Percentiles rank a stretch among this genome's conserved stretches.
Evolutionary conservation across 2,329 filamentous ascomycete genomes (phyloP).

Genomic region (Beauveria sp.): DNA sequence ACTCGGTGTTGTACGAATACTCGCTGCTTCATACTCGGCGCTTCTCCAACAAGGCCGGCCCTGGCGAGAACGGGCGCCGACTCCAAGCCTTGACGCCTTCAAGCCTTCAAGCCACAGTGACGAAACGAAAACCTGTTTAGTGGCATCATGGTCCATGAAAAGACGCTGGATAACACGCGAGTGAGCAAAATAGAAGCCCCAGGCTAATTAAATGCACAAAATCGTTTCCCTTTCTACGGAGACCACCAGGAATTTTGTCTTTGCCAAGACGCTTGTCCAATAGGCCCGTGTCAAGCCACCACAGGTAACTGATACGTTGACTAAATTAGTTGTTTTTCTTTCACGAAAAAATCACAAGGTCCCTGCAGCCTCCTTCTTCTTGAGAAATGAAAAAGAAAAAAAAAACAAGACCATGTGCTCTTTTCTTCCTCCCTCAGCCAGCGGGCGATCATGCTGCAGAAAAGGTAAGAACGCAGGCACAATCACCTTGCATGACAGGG

Average conservation of each 20-base stretch:
- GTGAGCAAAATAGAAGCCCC: too few relatives aligned
- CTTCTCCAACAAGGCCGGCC: background rate
- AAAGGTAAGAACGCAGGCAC: background rate
- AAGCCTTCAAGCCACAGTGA: constrained; percentile 6
- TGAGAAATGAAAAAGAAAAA: background rate
- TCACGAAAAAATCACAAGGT: background rate
- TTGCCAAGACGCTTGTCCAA: background rate
- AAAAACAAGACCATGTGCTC: background rate
- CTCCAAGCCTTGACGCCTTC: background rate
- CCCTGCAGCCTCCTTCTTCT: background rate
- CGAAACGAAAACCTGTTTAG: background rate
- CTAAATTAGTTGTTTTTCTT: background rate
- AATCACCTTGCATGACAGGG: background rate
- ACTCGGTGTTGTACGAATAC: too few relatives aligned
- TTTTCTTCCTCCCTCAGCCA: background rate
- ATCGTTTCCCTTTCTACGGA: too few relatives aligned
- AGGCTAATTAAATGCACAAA: too few relatives aligned
- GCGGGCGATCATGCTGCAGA: background rate
- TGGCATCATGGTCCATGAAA: background rate
- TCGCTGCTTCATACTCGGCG: background rate
- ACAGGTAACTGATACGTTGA: too few relatives aligned
- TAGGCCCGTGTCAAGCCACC: too few relatives aligned
- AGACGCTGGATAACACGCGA: too few relatives aligned
- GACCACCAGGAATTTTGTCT: background rate
- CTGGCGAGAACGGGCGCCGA: background rate